These are phyloP conservation scores for Kazachstania sp. DNA, from an alignment of 1,139 yeast species.

Conservation along the genomic window DNA sequence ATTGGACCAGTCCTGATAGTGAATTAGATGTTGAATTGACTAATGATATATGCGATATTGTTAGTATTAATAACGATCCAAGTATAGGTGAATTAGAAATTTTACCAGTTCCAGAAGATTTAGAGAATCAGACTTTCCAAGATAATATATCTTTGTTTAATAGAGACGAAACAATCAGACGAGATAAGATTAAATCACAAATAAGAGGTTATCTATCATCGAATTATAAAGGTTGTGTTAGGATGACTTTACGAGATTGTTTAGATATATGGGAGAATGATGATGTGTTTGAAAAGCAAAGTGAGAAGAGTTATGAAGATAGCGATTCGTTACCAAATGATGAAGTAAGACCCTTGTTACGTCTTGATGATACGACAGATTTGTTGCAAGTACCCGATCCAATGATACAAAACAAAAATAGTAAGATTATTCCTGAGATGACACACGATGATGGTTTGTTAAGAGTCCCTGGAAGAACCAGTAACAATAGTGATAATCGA, in stretches of 20 bases:
- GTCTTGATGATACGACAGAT: slow-evolving; percentile 7
- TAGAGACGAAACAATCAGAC: slow-evolving; percentile 13
- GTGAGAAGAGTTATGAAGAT: neutral
- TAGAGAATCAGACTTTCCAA: neutral
- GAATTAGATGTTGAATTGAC: neutral
- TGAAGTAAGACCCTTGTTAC: slow-evolving; percentile 4
- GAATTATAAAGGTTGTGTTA: slow-evolving; percentile 23
- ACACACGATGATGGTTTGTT: neutral
- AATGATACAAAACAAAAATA: neutral
- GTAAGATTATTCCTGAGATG: neutral
- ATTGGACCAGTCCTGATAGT: neutral
- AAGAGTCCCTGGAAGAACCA: neutral
- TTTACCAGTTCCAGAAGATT: neutral
- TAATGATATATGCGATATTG: slow-evolving; percentile 1
- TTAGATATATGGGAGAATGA: slow-evolving; percentile 26
- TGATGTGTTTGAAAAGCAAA: slow-evolving; percentile 8
- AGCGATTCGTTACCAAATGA: slow-evolving; percentile 5
- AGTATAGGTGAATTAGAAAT: slow-evolving; percentile 2
- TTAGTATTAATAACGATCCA: slow-evolving; percentile 2
- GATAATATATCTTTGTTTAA: slow-evolving; percentile 15
- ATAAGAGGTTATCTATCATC: slow-evolving; percentile 22
- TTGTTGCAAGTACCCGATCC: slow-evolving; percentile 5
- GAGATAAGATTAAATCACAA: slow-evolving; percentile 14
- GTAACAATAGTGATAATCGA: slow-evolving; percentile 1
- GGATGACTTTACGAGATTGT: slow-evolving; percentile 22